Evolutionary conservation across 2,329 filamentous ascomycete species (phyloP), one percentile per base, ranked within the genome.

Genomic region (Talaromyces amestolkiae): DNA sequence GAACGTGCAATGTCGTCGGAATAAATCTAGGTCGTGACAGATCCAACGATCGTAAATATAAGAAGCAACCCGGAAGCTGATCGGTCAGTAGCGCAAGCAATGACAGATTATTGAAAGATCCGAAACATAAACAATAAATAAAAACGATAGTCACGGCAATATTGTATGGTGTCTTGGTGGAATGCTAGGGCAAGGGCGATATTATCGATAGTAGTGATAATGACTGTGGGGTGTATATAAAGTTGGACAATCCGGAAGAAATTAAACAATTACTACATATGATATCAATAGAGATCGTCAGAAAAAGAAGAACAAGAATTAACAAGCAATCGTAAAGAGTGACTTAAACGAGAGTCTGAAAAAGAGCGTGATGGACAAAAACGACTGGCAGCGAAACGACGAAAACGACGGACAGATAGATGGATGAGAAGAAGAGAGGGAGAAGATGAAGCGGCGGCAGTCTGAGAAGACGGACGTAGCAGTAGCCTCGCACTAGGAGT

Each of bases 361-460:
- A 62, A 67, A 43, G 58, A 67, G 47, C 43, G 64, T 58, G 45
- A 49, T 39, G 51, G 43, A 41, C 58, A 60, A 64, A 65, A 68
- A 68, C 59, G 67, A 67, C 65, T 67, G 63, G 65, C 62, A 61
- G 62, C 51, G 51, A 62, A 61, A 65, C 35, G 33, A 65, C 47
- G 61, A 43, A 58, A 66, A 64, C 51, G 53, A 65, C 45, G 53
- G 19, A 58, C 41, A 43, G 47, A 54, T 45, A 49, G 31, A 47
- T 49, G 47, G 56, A 63, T 31, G 56, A 58, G 22, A 47, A 54
- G 61, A 49, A 7, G 27, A 31, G 27, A 31, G 27, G 27, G 8
- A 33, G 54, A 61, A 65, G 37, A 59, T 59, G 56, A 43, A 59
- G 56, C 56, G 27, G 39, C 56, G 37, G 56, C 56, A 64, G 53